Evolutionary conservation across 2,329 filamentous ascomycete genomes (phyloP).

Genomic region (Colletotrichum truncatum): DNA sequence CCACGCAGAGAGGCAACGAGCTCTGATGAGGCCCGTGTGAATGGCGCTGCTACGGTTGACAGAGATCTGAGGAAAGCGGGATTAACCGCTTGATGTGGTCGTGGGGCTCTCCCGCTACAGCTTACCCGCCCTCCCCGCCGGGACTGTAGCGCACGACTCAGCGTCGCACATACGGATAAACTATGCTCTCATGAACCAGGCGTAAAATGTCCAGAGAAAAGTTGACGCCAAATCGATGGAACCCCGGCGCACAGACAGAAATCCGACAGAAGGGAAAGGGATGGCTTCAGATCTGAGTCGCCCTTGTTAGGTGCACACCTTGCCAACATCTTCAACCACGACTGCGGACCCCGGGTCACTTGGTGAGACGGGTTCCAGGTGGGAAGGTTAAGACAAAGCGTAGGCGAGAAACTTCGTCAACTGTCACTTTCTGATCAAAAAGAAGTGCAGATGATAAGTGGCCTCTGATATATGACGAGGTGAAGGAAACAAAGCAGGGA

Average conservation of each 20-base stretch:
- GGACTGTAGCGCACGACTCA: neutral
- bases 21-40: neutral
- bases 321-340: neutral
- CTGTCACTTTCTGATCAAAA: slow-evolving; percentile 18
- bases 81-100: slow-evolving; percentile 18
- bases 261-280: slow-evolving; percentile 23
- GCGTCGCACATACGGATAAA: neutral
- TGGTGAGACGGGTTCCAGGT: neutral
- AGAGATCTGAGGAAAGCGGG: neutral
- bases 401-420: slow-evolving; percentile 13
- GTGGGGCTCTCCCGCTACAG: neutral
- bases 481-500: neutral
- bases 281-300: slow-evolving; percentile 18
- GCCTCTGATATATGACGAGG: slow-evolving; percentile 23
- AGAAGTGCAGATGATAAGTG: neutral
- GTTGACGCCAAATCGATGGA: slow-evolving; percentile 5
- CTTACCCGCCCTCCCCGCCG: neutral
- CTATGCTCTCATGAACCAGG: neutral
- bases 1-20: neutral
- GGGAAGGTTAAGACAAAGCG: neutral
- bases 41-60: neutral
- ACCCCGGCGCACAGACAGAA: slow-evolving; percentile 17
- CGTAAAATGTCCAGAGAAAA: neutral
- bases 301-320: slow-evolving; percentile 13
- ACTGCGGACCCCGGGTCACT: neutral